Base-by-base conservation (phyloP, 129 eudicot species). In the Tagetes erecta region DNA sequence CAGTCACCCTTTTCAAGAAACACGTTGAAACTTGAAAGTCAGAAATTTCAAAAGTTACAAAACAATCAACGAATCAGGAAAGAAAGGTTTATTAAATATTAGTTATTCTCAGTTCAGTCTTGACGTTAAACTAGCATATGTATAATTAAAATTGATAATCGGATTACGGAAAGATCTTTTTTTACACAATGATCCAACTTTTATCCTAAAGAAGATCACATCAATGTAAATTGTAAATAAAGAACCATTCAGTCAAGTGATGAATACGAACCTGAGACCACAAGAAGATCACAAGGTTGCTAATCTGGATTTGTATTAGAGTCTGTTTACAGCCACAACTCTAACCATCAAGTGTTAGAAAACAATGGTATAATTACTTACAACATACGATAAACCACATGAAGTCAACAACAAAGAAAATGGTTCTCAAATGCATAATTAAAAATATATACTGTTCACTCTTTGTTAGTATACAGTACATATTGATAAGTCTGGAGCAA, bases 221-320 rank as follows among this genome's bases (percentile, higher is more conserved):
- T 76, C 3, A 64, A 38, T 11, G 27, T 51, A 20, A 20, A 20
- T 20, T 20, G 27, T 20, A 51, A 0, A 75, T 52, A 38, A 42
- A 66, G 56, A 11, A 72, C 41, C 42, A 58, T 13, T 55, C 46
- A 10, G n/a, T 37, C 27, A 20, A 20, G 27, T 20, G 27, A 20
- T 20, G 27, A 20, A 20, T 50, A 44, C 53, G 33, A 51, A 75
- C 67, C 80, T 76, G 56, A 40, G 57, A 67, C 27, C 27, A 20
- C 27, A 20, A 20, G 27, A 20, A 20, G 27, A 20, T 20, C 8
- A n/a, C 71, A 50, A 50, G 33, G 52, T 13, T 52, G n/a, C 40
- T 66, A 64, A 13, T 44, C 71, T 20, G 62, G n/a, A 36, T 50
- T 46, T 63, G 78, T 46, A 63, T 58, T 33, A 62, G 31, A 12